Base-by-base conservation (phyloP, 2,329 filamentous ascomycete genomes). In the Pseudogymnoascus sp. region DNA sequence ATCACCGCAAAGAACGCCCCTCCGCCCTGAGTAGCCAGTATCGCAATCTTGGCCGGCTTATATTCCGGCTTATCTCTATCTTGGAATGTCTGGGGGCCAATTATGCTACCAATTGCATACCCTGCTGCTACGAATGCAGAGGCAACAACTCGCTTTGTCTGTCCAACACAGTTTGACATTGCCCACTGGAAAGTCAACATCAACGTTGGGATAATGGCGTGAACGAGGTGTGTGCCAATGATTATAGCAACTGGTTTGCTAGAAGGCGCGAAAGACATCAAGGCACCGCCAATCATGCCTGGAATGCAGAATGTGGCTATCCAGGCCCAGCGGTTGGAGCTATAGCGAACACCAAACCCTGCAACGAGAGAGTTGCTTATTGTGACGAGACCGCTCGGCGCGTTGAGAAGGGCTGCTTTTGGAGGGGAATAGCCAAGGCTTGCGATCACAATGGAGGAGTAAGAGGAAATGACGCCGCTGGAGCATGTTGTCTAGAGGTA, bases 51-150 rank as follows among this genome's bases (percentile, higher is more conserved):
- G 24, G 79, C 81, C 0, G 79, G 79, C 11, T 75, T 75, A 64
- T 78, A 82, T 2, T 78, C 72, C 1, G 81, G 82, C 0, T 76
- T 79, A 63, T 84, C 80, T 40, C 73, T 73, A 4, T 68, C 66
- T 66, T 79, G 78, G 71, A 83, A 82, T 6, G 79, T 82, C 69
- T 81, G 76, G 0, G 80, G 81, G 0, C 80, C 80, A 64, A 83
- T 82, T 63, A 84, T 81, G 68, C 80, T 83, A 13, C 78, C 80
- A 6, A 82, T 68, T 0, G 78, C 80, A 66, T 81, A 82, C 21
- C 75, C 76, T 24, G 75, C 77, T 39, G 75, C 74, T 63, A 81
- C 71, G 61, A 81, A 68, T 31, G 77, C 77, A 26, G 74, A 75
- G 5, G 77, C 78, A 62, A 79, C 78, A 21, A 79, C 77, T 15